phyloP scores from a whole-genome alignment of 768 basidiomycete genomes.

The Terana coerulea region DNA sequence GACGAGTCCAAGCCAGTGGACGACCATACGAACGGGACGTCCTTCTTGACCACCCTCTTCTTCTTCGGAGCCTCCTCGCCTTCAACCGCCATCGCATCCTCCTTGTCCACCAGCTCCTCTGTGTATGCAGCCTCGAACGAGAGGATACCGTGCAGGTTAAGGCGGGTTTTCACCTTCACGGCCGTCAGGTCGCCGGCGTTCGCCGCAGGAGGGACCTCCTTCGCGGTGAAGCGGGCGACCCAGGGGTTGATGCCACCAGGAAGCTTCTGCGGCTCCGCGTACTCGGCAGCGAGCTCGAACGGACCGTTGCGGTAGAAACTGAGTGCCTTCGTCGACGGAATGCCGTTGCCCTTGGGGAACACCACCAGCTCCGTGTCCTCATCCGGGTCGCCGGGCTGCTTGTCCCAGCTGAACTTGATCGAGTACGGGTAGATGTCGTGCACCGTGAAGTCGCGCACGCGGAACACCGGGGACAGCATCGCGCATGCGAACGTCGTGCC shows the following conservation, averaged over 20 bases:
- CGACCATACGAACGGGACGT: conserved; percentile 68
- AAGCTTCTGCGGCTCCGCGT: conserved; percentile 66
- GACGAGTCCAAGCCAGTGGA: conserved; percentile 62
- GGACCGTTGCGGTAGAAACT: conserved; percentile 88
- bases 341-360: conserved; percentile 78
- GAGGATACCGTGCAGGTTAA: conserved; percentile 84
- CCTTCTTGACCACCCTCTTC: conserved; percentile 82
- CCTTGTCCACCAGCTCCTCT: conserved; percentile 79
- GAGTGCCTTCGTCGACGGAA: conserved; percentile 94
- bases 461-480: conserved; percentile 96
- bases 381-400: conserved; percentile 66
- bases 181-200: conserved; percentile 72
- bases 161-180: conserved; percentile 87
- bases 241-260: conserved; percentile 84
- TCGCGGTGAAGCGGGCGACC: conserved; percentile 78
- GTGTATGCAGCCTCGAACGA: conserved; percentile 85
- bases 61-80: conserved; percentile 68
- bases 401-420: conserved; percentile 87
- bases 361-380: conserved; percentile 92
- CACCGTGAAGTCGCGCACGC: conserved; percentile 91
- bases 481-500: conserved; percentile 97
- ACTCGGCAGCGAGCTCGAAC: conserved; percentile 86
- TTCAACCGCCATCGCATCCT: conserved; percentile 66
- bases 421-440: conserved; percentile 86
- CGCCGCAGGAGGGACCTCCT: conserved; percentile 66